Evolutionary conservation across 495 filamentous ascomycete species (phyloP).

Genomic region (Penicillium subrubescens): DNA sequence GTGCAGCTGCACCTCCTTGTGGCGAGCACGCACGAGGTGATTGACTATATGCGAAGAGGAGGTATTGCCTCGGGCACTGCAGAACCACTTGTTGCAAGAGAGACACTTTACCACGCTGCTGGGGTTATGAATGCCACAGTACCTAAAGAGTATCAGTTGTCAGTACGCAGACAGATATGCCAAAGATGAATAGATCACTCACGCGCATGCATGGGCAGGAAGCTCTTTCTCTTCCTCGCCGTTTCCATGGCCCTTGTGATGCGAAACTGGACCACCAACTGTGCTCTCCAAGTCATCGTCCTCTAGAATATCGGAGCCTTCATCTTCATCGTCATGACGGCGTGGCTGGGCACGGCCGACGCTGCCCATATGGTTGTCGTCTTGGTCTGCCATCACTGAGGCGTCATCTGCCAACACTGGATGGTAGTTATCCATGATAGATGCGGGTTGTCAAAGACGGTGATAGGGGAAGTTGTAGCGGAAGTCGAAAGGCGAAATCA

Average conservation of each 20-base stretch:
- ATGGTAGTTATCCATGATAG: constrained; percentile 56
- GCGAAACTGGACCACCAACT: constrained; percentile 79
- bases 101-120: constrained; percentile 96
- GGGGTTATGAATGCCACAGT: constrained; percentile 96
- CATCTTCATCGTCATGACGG: constrained; percentile 82
- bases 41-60: constrained; percentile 98
- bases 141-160: constrained; percentile 52
- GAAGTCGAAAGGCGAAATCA: constrained; percentile 8
- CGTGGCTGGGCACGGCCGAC: constrained; percentile 65
- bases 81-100: constrained; percentile 98
- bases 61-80: constrained; percentile 94
- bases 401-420: constrained; percentile 62
- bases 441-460: constrained; percentile 60
- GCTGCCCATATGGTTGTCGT: constrained; percentile 70
- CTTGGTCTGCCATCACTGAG: constrained; percentile 67
- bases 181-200: constrained; percentile 41
- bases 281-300: constrained; percentile 93
- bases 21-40: constrained; percentile 93
- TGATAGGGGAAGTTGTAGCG: constrained; percentile 5
- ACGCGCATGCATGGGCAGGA: constrained; percentile 95
- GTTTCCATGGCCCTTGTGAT: constrained; percentile 63
- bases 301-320: constrained; percentile 77
- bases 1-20: constrained; percentile 98
- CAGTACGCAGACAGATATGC: constrained; percentile 12
- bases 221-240: constrained; percentile 88